A percentile compares a stretch with the other conserved stretches of the same genome.
These are phyloP conservation scores for Graphiopsis chlorocephala DNA, from an alignment of 2,329 filamentous ascomycete genomes.

Conservation along the genomic window DNA sequence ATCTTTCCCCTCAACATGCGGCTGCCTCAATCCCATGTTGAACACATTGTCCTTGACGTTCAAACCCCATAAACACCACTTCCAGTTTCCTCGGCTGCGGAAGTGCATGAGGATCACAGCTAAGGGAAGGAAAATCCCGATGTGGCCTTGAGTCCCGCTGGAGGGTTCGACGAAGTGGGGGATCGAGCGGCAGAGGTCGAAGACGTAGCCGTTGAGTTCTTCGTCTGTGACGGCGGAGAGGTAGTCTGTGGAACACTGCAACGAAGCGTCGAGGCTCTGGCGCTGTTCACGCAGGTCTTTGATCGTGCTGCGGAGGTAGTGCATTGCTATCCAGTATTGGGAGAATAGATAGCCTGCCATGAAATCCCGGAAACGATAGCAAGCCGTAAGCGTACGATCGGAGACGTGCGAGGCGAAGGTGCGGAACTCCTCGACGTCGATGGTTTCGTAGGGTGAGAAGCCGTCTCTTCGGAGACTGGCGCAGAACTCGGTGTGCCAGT, in stretches of 20 bases:
- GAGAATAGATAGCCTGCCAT: slow-evolving; percentile 29
- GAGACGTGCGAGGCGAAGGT: slow-evolving; percentile 23
- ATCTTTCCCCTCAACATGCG: slow-evolving; percentile 6
- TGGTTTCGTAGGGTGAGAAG: slow-evolving; percentile 19
- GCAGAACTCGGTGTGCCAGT: slow-evolving; percentile 22
- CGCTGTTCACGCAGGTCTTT: slow-evolving; percentile 10
- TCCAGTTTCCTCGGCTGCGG: slow-evolving; percentile 13
- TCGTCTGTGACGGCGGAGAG: slow-evolving; percentile 19
- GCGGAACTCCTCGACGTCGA: slow-evolving; percentile 26
- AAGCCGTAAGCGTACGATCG: slow-evolving; percentile 28
- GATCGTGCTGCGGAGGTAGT: slow-evolving; percentile 27
- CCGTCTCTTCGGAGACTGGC: not conserved
- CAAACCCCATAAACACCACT: slow-evolving; percentile 13
- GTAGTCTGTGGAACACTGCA: not conserved
- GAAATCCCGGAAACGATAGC: slow-evolving; percentile 30
- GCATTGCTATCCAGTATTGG: slow-evolving; percentile 33
- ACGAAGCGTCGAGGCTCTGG: slow-evolving; percentile 4
- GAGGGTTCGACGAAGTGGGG: slow-evolving; percentile 31
- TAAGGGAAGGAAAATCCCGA: slow-evolving; percentile 33
- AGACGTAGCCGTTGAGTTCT: slow-evolving; percentile 27
- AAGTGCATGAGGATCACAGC: slow-evolving; percentile 30
- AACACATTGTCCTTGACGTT: slow-evolving; percentile 12
- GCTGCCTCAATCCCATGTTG: slow-evolving; percentile 13
- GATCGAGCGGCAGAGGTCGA: slow-evolving; percentile 29
- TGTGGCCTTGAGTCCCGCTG: slow-evolving; percentile 28